Percentiles rank a stretch among this genome's conserved stretches.
phyloP scores from a whole-genome alignment of 805 yeast genomes.

The Metschnikowia kunwiensis region DNA sequence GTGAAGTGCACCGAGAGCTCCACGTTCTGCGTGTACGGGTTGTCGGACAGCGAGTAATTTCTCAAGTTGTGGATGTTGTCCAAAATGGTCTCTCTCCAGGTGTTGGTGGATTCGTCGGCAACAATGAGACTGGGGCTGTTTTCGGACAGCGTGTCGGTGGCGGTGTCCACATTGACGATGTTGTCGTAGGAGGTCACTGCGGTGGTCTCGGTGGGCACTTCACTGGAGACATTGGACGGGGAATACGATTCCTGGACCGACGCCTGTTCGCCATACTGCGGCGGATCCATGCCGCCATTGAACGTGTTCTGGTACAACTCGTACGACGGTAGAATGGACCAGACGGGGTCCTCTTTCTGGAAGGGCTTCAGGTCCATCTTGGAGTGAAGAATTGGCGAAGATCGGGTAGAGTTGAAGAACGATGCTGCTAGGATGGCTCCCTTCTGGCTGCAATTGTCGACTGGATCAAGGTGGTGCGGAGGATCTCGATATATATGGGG shows the following conservation, averaged over 20 bases:
- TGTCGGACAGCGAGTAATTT: conserved; percentile 30
- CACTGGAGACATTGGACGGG: conserved; percentile 2
- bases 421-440: too few relatives aligned
- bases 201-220: conserved; percentile 2
- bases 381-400: too few relatives aligned
- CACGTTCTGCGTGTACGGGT: conserved; percentile 25
- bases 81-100: conserved; percentile 38
- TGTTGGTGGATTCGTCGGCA: conserved; percentile 32
- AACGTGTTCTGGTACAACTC: conserved; percentile 28
- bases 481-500: too few relatives aligned
- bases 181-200: conserved; percentile 3
- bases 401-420: too few relatives aligned
- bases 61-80: conserved; percentile 36
- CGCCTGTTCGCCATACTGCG: conserved; percentile 15
- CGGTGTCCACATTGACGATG: not conserved
- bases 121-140: conserved; percentile 20
- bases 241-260: conserved; percentile 9
- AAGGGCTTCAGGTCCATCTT: conserved; percentile 10
- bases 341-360: conserved; percentile 26
- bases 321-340: conserved; percentile 41
- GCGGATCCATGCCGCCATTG: conserved; percentile 14
- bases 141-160: not conserved
- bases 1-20: conserved; percentile 32
- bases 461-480: too few relatives aligned
- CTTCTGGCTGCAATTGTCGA: too few relatives aligned